phyloP scores from a whole-genome alignment of 768 basidiomycete genomes.

The Suillus decipiens region DNA sequence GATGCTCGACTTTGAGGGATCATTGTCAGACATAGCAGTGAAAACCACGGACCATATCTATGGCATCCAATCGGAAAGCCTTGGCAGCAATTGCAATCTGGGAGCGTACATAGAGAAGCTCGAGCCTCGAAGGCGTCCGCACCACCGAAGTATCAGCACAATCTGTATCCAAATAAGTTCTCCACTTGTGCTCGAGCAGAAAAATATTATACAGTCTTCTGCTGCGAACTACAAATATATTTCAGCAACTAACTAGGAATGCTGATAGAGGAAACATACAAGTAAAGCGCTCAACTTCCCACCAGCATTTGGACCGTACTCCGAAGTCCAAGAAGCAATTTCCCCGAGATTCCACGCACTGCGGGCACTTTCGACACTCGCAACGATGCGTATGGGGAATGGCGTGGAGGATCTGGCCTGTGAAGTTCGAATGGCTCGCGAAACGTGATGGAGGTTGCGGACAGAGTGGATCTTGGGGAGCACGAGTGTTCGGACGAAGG shows the following conservation, averaged over 20 bases:
- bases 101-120: slow-evolving; percentile 83
- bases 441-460: slow-evolving; percentile 64
- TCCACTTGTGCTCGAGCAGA: slow-evolving; percentile 5
- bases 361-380: slow-evolving; percentile 84
- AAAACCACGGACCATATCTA: slow-evolving; percentile 73
- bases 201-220: slow-evolving; percentile 73
- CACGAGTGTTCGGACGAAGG: slow-evolving; percentile 63
- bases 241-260: neutral
- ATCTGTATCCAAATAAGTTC: slow-evolving; percentile 46
- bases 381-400: slow-evolving; percentile 57
- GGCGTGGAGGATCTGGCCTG: slow-evolving; percentile 29
- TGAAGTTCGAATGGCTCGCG: slow-evolving; percentile 33
- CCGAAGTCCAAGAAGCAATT: slow-evolving; percentile 71
- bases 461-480: slow-evolving; percentile 83
- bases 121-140: slow-evolving; percentile 70
- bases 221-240: slow-evolving; percentile 78
- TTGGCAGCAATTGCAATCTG: slow-evolving; percentile 80
- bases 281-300: slow-evolving; percentile 65
- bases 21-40: neutral
- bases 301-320: slow-evolving; percentile 44
- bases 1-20: slow-evolving; percentile 7
- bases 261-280: slow-evolving; percentile 41
- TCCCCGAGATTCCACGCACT: slow-evolving; percentile 64
- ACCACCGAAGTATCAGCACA: slow-evolving; percentile 88
- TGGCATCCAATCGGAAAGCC: slow-evolving; percentile 79